Conservation (phyloP, 371 early-diverging fungal genomes). For the Entomophthora muscae region DNA sequence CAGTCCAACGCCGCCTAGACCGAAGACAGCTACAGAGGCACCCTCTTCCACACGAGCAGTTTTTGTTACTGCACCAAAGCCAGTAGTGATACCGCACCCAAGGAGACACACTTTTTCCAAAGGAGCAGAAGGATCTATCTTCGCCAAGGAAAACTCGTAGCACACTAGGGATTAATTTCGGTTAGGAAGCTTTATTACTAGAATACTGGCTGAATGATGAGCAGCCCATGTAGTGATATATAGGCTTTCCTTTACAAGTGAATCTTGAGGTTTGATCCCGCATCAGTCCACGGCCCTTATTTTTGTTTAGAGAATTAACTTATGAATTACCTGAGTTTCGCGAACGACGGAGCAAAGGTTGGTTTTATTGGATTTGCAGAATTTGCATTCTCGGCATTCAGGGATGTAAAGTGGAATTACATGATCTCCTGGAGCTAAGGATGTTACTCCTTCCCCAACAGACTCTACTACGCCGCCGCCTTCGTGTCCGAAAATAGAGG, state of each 20-base stretch:
- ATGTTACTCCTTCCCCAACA: slow-evolving; percentile 90
- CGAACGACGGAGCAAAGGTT: slow-evolving; percentile 85
- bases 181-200: slow-evolving; percentile 14
- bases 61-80: slow-evolving; percentile 85
- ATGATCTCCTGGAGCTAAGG: slow-evolving; percentile 76
- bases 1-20: slow-evolving; percentile 88
- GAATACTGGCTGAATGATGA: slow-evolving; percentile 94
- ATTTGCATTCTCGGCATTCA: slow-evolving; percentile 86
- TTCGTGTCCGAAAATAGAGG: slow-evolving; percentile 89
- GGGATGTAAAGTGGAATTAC: slow-evolving; percentile 91
- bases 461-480: slow-evolving; percentile 92
- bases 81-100: slow-evolving; percentile 92
- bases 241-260: slow-evolving; percentile 67
- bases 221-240: slow-evolving; percentile 93
- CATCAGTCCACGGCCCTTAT: slow-evolving; percentile 76
- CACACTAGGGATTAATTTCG: slow-evolving; percentile 28
- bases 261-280: slow-evolving; percentile 88
- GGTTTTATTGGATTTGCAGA: slow-evolving; percentile 88
- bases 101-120: slow-evolving; percentile 76
- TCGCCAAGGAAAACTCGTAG: slow-evolving; percentile 79
- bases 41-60: slow-evolving; percentile 78
- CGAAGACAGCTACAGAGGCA: slow-evolving; percentile 74
- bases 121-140: slow-evolving; percentile 58
- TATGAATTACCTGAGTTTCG: slow-evolving; percentile 53
- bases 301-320: not conserved